Percentiles rank a stretch among this genome's conserved stretches.
Conservation (phyloP, 768 basidiomycete species). For the Myochromella boudieri region DNA sequence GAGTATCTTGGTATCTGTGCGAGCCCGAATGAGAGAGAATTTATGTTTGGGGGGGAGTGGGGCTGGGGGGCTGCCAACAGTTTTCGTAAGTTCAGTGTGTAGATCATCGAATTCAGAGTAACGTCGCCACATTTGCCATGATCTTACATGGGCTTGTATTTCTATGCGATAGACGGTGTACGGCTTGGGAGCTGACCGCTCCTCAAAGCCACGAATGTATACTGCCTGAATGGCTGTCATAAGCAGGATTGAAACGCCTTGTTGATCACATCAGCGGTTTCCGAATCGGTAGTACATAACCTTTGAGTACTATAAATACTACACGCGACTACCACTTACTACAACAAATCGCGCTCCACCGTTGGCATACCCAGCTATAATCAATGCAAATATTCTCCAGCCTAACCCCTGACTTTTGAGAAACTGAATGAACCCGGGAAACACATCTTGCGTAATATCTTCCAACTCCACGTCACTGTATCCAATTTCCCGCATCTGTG, state of each 20-base stretch:
- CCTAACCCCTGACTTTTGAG: slow-evolving; percentile 39
- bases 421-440: slow-evolving; percentile 55
- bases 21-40: slow-evolving; percentile 63
- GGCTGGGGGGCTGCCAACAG: slow-evolving; percentile 74
- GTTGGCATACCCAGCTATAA: slow-evolving; percentile 34
- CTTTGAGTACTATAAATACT: slow-evolving; percentile 5
- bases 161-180: slow-evolving; percentile 83
- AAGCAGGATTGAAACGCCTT: no score
- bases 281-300: slow-evolving; percentile 3
- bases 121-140: slow-evolving; percentile 92
- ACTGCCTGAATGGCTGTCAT: slow-evolving; percentile 81
- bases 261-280: neutral
- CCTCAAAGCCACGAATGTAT: slow-evolving; percentile 67
- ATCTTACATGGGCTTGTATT: slow-evolving; percentile 84
- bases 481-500: slow-evolving; percentile 46
- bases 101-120: slow-evolving; percentile 95
- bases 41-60: slow-evolving; percentile 85
- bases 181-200: slow-evolving; percentile 66
- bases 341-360: slow-evolving; percentile 52
- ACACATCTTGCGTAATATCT: slow-evolving; percentile 57
- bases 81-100: slow-evolving; percentile 75
- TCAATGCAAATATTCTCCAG: slow-evolving; percentile 43
- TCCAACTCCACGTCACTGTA: slow-evolving; percentile 53
- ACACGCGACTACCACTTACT: slow-evolving; percentile 31
- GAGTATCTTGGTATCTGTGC: slow-evolving; percentile 58